A percentile compares a stretch with the other conserved stretches of the same genome.
These are phyloP conservation scores for Geotrichum aggregatum DNA, from an alignment of 1,139 yeast species.

Conservation along the genomic window DNA sequence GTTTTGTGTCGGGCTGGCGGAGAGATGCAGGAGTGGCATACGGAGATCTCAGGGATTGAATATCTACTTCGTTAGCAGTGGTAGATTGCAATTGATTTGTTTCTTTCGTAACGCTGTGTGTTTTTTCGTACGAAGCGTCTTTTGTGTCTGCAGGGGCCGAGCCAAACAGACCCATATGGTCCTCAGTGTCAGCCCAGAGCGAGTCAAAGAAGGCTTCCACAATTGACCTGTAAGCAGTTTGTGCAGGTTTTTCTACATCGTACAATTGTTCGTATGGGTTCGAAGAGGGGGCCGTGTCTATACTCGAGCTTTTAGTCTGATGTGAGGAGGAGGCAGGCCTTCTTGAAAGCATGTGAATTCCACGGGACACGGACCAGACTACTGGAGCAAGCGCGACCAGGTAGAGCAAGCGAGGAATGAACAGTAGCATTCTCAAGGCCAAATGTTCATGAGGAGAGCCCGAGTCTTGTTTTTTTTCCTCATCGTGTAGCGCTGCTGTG, in stretches of 20 bases:
- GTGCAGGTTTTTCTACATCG: no score
- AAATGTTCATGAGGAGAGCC: no score
- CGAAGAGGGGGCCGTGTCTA: no score
- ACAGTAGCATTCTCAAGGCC: background rate
- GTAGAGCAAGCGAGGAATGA: slow-evolving; percentile 9
- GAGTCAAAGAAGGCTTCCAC: slow-evolving; percentile 6
- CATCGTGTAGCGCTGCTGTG: background rate
- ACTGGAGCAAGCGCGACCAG: background rate
- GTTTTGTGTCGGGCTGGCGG: background rate
- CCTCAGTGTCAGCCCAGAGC: background rate
- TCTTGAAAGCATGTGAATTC: no score
- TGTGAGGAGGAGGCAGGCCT: no score
- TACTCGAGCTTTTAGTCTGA: no score
- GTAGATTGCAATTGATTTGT: no score
- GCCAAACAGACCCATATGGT: no score
- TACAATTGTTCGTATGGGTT: background rate
- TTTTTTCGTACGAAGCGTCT: background rate
- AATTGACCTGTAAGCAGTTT: slow-evolving; percentile 7
- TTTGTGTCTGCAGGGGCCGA: background rate
- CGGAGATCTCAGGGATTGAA: slow-evolving; percentile 34
- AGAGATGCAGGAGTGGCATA: slow-evolving; percentile 42
- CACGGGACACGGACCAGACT: background rate
- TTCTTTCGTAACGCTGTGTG: no score
- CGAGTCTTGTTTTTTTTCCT: background rate
- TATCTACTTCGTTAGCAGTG: no score